phyloP scores from a whole-genome alignment of 106 monocot genomes.

The Phalaenopsis equestris region DNA sequence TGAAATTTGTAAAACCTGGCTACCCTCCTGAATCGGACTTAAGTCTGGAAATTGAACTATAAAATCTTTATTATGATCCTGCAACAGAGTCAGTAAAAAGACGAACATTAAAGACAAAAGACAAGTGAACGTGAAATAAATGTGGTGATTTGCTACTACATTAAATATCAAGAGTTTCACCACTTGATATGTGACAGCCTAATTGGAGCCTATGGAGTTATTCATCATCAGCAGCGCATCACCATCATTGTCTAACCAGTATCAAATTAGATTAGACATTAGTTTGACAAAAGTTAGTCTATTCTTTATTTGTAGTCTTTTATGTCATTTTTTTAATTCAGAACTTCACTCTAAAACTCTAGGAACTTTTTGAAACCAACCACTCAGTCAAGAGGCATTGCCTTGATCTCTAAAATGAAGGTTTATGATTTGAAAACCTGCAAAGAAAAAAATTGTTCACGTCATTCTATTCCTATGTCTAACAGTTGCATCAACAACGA shows the following conservation, averaged over 20 bases:
- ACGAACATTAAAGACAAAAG: neutral
- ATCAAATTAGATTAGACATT: neutral
- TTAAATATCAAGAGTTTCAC: neutral
- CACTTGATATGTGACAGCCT: neutral
- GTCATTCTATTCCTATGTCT: too few relatives aligned
- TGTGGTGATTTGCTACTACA: neutral
- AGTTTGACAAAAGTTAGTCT: neutral
- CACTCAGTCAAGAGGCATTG: too few relatives aligned
- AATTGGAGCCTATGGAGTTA: neutral
- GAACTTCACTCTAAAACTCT: too few relatives aligned
- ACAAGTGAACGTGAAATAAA: neutral
- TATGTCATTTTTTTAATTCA: too few relatives aligned
- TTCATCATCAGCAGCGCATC: neutral
- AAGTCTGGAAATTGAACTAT: conserved; percentile 81
- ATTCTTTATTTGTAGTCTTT: too few relatives aligned
- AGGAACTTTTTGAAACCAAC: too few relatives aligned
- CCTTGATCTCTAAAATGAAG: too few relatives aligned
- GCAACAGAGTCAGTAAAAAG: neutral
- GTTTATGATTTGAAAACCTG: too few relatives aligned
- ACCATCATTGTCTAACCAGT: neutral
- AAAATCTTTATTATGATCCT: conserved; percentile 92
- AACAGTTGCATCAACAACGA: too few relatives aligned
- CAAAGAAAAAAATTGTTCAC: too few relatives aligned
- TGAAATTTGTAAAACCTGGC: conserved; percentile 12
- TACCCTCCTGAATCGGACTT: conserved; percentile 25